Conservation (phyloP, 1,284 basidiomycete genomes). For the Rhodotorula sp. region DNA sequence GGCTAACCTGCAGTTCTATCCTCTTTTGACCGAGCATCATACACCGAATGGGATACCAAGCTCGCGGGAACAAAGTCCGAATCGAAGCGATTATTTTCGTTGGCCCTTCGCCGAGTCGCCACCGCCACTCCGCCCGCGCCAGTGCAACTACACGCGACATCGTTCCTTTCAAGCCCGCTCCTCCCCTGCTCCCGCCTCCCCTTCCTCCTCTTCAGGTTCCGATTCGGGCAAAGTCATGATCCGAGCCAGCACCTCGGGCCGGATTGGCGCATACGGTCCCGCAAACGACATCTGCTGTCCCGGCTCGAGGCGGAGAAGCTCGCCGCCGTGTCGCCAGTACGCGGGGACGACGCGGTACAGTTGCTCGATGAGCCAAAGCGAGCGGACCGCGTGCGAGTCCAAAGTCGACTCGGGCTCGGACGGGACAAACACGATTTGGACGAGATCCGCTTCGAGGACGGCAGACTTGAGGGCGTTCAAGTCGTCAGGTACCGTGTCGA, state of each 20-base stretch:
- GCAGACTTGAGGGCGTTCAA: background rate
- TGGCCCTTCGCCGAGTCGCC: too few relatives aligned
- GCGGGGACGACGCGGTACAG: conserved; percentile 14
- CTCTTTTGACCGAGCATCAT: too few relatives aligned
- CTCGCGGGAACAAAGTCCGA: too few relatives aligned
- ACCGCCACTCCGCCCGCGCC: too few relatives aligned
- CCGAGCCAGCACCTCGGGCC: background rate
- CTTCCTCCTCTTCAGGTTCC: background rate
- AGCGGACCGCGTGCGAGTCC: background rate
- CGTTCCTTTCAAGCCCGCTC: background rate
- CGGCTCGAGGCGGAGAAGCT: conserved; percentile 14
- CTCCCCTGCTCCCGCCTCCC: background rate
- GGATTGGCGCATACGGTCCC: background rate
- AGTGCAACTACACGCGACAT: too few relatives aligned
- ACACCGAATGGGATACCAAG: too few relatives aligned
- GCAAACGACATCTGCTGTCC: background rate
- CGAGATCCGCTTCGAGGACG: conserved; percentile 21
- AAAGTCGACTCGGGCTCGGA: background rate
- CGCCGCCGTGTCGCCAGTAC: conserved; percentile 6
- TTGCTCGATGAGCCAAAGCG: conserved; percentile 9
- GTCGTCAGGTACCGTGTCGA: background rate
- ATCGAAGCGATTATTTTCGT: too few relatives aligned
- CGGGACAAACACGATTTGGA: conserved; percentile 12
- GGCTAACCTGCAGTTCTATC: too few relatives aligned
- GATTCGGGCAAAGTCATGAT: background rate